A percentile compares a stretch with the other conserved stretches of the same genome.
These are phyloP conservation scores for Gardenia jasminoides DNA, from an alignment of 257 asterid genomes.

Conservation along the genomic window DNA sequence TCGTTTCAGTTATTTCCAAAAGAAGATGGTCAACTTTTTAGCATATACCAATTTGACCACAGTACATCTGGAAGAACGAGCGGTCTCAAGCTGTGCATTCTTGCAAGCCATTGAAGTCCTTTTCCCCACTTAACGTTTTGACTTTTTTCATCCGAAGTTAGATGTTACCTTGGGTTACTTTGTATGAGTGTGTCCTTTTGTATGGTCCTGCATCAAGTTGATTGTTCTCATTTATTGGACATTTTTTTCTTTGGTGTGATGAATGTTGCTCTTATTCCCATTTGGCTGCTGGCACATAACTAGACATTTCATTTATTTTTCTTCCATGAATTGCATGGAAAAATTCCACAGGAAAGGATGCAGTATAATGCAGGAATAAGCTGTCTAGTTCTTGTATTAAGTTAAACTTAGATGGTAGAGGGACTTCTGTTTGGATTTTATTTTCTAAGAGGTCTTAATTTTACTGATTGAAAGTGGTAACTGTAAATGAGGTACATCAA, in stretches of 20 bases:
- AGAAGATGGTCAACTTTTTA: background rate
- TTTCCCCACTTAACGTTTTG: background rate
- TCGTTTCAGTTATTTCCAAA: background rate
- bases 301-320: background rate
- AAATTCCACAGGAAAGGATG: background rate
- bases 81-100: background rate
- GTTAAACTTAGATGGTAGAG: background rate
- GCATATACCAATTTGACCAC: background rate
- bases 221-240: background rate
- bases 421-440: background rate
- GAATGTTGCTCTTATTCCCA: background rate
- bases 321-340: background rate
- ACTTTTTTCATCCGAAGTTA: background rate
- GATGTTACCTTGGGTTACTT: background rate
- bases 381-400: background rate
- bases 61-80: background rate
- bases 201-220: background rate
- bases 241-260: background rate
- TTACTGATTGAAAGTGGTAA: background rate
- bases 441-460: background rate
- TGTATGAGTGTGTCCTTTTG: background rate
- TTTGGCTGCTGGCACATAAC: background rate
- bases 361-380: background rate
- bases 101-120: background rate
- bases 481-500: background rate